These are phyloP conservation scores for Eucalyptus coolabah DNA, from an alignment of 345 rosid genomes.

Conservation along the genomic window DNA sequence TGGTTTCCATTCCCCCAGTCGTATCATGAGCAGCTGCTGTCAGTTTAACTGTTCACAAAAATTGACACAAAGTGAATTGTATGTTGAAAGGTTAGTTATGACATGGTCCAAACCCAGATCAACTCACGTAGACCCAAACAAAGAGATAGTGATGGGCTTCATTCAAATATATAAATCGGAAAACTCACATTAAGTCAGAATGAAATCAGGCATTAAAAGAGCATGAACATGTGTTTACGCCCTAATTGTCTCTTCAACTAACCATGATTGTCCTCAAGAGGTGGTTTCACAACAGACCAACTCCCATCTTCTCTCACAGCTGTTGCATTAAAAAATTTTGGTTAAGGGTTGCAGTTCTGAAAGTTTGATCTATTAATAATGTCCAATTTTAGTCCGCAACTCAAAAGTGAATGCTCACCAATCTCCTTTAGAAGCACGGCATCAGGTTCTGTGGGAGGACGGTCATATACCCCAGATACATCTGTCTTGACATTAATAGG, in stretches of 20 bases:
- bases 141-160: not conserved
- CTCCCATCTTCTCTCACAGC: conserved; percentile 75
- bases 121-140: not conserved
- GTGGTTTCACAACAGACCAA: conserved; percentile 67
- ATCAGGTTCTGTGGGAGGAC: conserved; percentile 66
- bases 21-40: conserved; percentile 89
- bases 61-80: not conserved
- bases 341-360: not conserved
- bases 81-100: not conserved
- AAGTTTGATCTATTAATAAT: not conserved
- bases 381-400: not conserved
- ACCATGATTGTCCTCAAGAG: conserved; percentile 40
- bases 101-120: not conserved
- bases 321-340: conserved; percentile 1
- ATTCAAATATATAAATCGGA: not conserved
- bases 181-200: not conserved
- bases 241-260: not conserved
- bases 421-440: conserved; percentile 83
- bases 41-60: conserved; percentile 40
- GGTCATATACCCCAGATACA: conserved; percentile 77
- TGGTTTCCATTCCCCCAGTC: conserved; percentile 89
- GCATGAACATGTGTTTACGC: not conserved
- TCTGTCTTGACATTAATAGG: conserved; percentile 59
- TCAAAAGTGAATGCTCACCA: conserved; percentile 22
- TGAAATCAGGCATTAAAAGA: not conserved